These are phyloP conservation scores for Cenchrus fungigraminus DNA, from an alignment of 176 grass and related monocot genomes.

Conservation along the genomic window DNA sequence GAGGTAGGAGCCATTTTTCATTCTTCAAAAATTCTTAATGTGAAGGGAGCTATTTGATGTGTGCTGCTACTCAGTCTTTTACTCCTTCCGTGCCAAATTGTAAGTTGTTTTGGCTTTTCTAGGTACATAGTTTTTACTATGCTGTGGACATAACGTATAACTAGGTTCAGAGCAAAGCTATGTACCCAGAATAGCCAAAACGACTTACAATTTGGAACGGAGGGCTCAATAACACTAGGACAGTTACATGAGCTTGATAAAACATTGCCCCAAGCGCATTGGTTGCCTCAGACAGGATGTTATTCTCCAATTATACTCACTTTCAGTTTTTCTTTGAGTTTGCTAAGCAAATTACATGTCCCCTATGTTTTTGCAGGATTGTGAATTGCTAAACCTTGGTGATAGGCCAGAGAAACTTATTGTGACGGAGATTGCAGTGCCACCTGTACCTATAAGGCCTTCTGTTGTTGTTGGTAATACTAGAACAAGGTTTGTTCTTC, in stretches of 20 bases:
- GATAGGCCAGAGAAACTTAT: constrained; percentile 93
- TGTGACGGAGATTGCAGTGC: constrained; percentile 84
- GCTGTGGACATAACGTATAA: too few relatives aligned
- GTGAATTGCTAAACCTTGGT: constrained; percentile 93
- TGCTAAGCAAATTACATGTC: background rate
- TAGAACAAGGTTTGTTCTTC: constrained; percentile 63
- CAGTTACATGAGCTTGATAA: background rate
- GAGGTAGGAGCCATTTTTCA: constrained; percentile 59
- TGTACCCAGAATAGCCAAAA: too few relatives aligned
- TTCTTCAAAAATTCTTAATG: constrained; percentile 17
- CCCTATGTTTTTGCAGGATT: constrained; percentile 65
- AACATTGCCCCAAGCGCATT: background rate
- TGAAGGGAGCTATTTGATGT: background rate
- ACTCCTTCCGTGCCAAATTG: too few relatives aligned
- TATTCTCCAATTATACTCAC: background rate
- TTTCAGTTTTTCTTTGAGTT: background rate
- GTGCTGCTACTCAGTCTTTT: background rate
- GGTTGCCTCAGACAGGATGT: background rate
- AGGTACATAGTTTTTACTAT: too few relatives aligned
- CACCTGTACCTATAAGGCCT: constrained; percentile 82
- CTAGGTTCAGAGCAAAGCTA: too few relatives aligned
- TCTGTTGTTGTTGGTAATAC: constrained; percentile 68
- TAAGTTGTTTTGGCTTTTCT: too few relatives aligned
- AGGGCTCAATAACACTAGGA: background rate
- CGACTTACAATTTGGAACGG: too few relatives aligned